Evolutionary conservation across 75 land plant species (phyloP).

Genomic region (Gnetum montanum): DNA sequence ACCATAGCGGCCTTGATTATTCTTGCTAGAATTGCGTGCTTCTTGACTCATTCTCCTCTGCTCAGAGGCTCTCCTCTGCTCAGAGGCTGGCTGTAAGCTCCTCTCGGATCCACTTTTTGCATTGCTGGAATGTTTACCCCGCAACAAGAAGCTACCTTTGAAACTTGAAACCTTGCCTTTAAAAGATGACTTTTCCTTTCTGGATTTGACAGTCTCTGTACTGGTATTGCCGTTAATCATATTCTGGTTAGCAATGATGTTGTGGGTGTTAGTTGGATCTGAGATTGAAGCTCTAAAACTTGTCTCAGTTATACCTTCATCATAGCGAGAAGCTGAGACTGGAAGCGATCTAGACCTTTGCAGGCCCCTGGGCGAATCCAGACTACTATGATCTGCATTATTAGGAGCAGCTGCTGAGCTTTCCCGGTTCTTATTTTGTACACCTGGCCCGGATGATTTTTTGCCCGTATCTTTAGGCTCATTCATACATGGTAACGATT

Average conservation of each 20-base stretch:
- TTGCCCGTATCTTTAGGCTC: neutral
- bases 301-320: conserved; percentile 5
- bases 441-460: neutral
- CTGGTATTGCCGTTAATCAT: neutral
- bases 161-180: conserved; percentile 62
- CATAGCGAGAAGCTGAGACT: conserved; percentile 29
- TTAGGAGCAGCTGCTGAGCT: conserved; percentile 7
- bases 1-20: no score
- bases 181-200: conserved; percentile 29
- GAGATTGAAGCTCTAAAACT: conserved; percentile 18
- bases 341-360: conserved; percentile 64
- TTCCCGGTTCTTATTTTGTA: conserved; percentile 4
- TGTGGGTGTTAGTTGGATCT: conserved; percentile 10
- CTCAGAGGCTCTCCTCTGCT: no score
- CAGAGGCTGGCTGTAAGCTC: no score
- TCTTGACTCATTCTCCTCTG: no score
- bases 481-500: neutral
- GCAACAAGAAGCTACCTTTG: conserved; percentile 33
- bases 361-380: conserved; percentile 27
- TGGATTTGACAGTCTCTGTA: conserved; percentile 19
- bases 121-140: conserved; percentile 33
- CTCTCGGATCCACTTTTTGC: no score
- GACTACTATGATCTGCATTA: conserved; percentile 7
- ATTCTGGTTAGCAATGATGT: neutral
- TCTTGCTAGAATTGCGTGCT: no score